A percentile compares a stretch with the other conserved stretches of the same genome.
phyloP scores from a whole-genome alignment of 208 protist genomes.

The Acanthamoeba quina region DNA sequence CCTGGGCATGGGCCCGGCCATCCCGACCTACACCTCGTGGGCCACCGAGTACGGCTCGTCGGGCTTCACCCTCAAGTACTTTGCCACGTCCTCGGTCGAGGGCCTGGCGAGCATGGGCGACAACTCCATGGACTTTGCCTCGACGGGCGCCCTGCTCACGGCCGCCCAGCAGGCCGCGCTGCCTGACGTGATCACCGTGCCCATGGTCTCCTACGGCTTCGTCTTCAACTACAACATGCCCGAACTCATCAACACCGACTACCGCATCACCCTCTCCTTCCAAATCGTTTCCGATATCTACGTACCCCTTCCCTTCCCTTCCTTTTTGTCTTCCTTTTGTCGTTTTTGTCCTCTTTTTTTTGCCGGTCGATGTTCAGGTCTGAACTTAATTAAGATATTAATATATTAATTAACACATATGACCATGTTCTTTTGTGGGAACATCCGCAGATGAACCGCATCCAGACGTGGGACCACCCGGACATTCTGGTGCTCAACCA shows the following conservation, averaged over 20 bases:
- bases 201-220: slow-evolving; percentile 18
- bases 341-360: neutral
- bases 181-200: neutral
- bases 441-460: neutral
- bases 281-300: slow-evolving; percentile 14
- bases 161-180: neutral
- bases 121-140: neutral
- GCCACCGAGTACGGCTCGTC: slow-evolving; percentile 41
- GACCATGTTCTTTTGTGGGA: no score
- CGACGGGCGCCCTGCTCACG: neutral
- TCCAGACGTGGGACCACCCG: slow-evolving; percentile 59
- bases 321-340: neutral
- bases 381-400: neutral
- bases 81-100: neutral
- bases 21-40: slow-evolving; percentile 27
- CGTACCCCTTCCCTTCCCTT: neutral
- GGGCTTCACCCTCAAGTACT: slow-evolving; percentile 47
- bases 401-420: neutral
- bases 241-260: slow-evolving; percentile 35
- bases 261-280: neutral
- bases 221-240: slow-evolving; percentile 31
- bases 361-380: neutral
- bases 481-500: slow-evolving; percentile 9
- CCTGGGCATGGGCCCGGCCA: neutral
- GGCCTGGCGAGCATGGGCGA: neutral